phyloP scores from a whole-genome alignment of 768 basidiomycete genomes.

The Rhodosporidiobolus sp. region DNA sequence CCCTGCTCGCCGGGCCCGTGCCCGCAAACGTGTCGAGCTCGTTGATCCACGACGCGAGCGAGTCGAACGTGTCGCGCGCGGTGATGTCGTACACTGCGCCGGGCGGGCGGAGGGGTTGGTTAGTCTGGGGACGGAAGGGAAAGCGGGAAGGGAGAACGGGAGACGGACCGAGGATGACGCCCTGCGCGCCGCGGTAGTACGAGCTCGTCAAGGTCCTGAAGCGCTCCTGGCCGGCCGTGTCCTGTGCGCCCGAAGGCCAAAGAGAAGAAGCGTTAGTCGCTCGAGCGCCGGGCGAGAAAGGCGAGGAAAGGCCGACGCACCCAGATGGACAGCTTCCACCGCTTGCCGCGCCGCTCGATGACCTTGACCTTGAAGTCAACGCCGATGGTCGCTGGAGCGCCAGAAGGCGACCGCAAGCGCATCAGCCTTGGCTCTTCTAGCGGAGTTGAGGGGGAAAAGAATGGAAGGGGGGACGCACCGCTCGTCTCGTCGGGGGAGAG shows the following conservation, averaged over 20 bases:
- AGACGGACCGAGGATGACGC: constrained; percentile 53
- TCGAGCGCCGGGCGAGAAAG: neutral
- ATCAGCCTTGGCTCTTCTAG: neutral
- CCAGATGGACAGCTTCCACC: constrained; percentile 88
- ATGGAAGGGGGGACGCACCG: constrained; percentile 61
- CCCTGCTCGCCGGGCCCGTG: constrained; percentile 57
- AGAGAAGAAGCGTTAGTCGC: neutral
- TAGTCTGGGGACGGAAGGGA: neutral
- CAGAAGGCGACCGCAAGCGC: constrained; percentile 27
- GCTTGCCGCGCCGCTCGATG: constrained; percentile 47
- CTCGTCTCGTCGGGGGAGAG: constrained; percentile 83
- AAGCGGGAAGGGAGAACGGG: neutral
- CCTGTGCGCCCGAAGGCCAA: constrained; percentile 54
- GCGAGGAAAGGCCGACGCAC: constrained; percentile 55
- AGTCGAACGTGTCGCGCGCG: constrained; percentile 86
- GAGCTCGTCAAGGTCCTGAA: constrained; percentile 87
- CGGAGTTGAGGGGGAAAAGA: constrained; percentile 53
- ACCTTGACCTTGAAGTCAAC: constrained; percentile 52
- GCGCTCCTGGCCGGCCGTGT: constrained; percentile 94
- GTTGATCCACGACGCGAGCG: constrained; percentile 73
- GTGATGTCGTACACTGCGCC: constrained; percentile 89
- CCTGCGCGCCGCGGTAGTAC: constrained; percentile 72
- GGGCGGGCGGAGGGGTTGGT: neutral
- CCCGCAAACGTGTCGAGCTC: constrained; percentile 81
- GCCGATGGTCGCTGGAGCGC: constrained; percentile 48